Base-by-base conservation (phyloP, 139 green algal genomes). In the Coelastrella sp. region DNA sequence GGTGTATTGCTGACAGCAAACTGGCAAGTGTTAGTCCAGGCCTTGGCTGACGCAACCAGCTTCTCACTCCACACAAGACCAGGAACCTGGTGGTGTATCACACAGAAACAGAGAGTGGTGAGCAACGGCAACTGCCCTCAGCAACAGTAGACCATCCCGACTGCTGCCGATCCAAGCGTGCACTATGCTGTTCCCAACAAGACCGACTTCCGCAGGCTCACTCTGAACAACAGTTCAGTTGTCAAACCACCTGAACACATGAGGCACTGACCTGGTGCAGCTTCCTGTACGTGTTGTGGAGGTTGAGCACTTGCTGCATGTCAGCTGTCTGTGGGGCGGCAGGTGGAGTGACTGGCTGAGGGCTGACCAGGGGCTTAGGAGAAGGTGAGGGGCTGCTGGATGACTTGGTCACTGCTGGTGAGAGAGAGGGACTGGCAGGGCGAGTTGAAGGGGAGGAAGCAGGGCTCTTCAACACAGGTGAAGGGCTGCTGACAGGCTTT, bases 21-120 rank as follows among this genome's bases (percentile, higher is more conserved):
- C 21, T 68, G 60, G 72, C 87, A 90, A n/a, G 60, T 64, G 37
- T 23, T 50, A 0, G 87, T 83, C 83, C 83, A 88, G n/a, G 21
- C 17, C 57, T 73, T 41, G 4, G 87, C 87, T 21, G 57, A 76
- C 0, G 87, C 37, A 4, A 32, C 71, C 11, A 90, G 77, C 6
- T 60, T 41, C 9, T 71, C 45, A 5, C 81, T 79, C 87, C 87
- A 90, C 30, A 27, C 41, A 69, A 90, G 87, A 0, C 77, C 7
- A 40, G 73, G 11, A 21, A 59, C 78, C 48, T 37, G 13, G 48
- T 66, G 37, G 15, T 38, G 68, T 35, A 75, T 50, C n/a, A 19
- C 4, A 51, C 11, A 50, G 67, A 38, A 76, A 57, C 5, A 5
- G 6, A 19, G 63, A 41, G 7, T 43, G 19, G 63, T 5, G 17